Base-by-base conservation (phyloP, 129 eudicot species). In the Smallanthus sonchifolius region DNA sequence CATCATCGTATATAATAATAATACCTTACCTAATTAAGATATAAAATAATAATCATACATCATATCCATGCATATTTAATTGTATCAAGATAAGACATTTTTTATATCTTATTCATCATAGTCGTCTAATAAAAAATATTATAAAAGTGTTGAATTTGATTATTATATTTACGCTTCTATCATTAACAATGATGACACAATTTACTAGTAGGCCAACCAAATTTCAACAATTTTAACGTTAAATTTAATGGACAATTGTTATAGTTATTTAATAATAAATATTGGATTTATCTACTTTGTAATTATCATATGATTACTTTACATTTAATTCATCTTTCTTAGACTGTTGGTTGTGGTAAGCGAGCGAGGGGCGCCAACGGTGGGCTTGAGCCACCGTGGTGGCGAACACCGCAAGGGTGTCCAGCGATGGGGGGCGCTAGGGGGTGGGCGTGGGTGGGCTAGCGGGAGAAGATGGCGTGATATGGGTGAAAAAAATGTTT, bases 161-260 rank as follows among this genome's bases (percentile, higher is more conserved):
- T 61, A 61, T 72, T 30, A 52, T 65, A 72, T 52, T 54, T 9
- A 43, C 51, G 65, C 40, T 30, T 28, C 69, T 9, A 69, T 77
- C 81, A 74, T 77, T 69, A 32, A 20, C 83, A 73, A 72, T 65
- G 74, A 79, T 72, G 83, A 79, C 74, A 64, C 66, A 72, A 51
- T 72, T 65, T 72, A 72, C 61, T 51, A 72, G 74, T 65, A 52
- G 73, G 78, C 83, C 74, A 79, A 72, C 83, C 34, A 65, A 79
- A 72, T 20, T 14, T 71, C 77, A 54, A 66, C 24, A 40, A 32
- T 72, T 42, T 60, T 32, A 77, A 77, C 47, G n/a, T 4, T 10
- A 28, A 7, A 38, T 65, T 49, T 28, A 32, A 63, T 11, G 4
- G 35, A 56, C 3, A 24, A 51, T n/a, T 6, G 4, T 45, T 51